phyloP scores from a whole-genome alignment of 192 early-diverging fungal species.

The Rhizoclosmatium globosum region DNA sequence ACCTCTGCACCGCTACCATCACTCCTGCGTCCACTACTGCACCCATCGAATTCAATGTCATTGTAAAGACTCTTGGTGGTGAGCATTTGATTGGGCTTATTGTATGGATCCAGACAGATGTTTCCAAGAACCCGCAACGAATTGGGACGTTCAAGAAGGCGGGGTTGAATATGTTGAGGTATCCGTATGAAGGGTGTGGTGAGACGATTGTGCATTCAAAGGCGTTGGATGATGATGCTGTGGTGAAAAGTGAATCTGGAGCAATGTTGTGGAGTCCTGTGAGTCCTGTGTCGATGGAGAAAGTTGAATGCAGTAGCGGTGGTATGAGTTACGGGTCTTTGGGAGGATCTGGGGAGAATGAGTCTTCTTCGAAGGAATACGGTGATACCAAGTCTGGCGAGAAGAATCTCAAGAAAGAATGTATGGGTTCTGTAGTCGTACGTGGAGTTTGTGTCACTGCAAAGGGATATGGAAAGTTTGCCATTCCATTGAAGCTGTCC shows the following conservation, averaged over 20 bases:
- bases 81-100: slow-evolving; percentile 37
- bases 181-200: slow-evolving; percentile 37
- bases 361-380: no score
- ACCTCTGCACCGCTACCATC: slow-evolving; percentile 38
- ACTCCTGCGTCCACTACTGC: neutral
- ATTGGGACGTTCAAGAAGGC: slow-evolving; percentile 31
- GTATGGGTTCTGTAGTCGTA: neutral
- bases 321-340: neutral
- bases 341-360: neutral
- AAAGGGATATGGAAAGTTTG: slow-evolving; percentile 11
- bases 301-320: neutral
- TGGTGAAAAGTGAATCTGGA: slow-evolving; percentile 1
- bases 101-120: slow-evolving; percentile 41
- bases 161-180: slow-evolving; percentile 38
- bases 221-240: slow-evolving; percentile 31
- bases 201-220: slow-evolving; percentile 34
- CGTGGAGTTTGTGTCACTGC: slow-evolving; percentile 14
- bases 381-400: neutral
- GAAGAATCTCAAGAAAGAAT: neutral
- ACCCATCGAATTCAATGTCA: neutral
- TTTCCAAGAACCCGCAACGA: slow-evolving; percentile 2
- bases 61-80: neutral
- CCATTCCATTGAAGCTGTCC: neutral
- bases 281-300: neutral
- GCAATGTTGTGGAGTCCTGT: slow-evolving; percentile 20